A percentile compares a stretch with the other conserved stretches of the same genome.
phyloP scores from a whole-genome alignment of 2,329 filamentous ascomycete genomes.

The Phaeosphaeria sp. region DNA sequence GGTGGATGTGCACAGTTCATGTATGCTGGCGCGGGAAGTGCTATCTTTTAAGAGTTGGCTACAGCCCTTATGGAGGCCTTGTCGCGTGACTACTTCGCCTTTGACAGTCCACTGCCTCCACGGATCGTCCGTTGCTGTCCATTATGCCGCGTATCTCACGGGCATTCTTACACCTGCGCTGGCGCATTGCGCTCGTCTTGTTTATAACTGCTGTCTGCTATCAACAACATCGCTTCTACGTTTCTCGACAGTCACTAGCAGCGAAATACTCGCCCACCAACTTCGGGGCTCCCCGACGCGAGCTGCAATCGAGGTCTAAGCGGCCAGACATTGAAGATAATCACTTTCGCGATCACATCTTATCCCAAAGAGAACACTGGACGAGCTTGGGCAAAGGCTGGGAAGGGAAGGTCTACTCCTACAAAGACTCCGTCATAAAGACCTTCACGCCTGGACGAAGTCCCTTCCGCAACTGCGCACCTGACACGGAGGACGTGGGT shows the following conservation, averaged over 20 bases:
- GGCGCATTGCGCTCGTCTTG: slow-evolving; percentile 20
- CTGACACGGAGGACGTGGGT: neutral
- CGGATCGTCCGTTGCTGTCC: slow-evolving; percentile 13
- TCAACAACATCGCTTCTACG: slow-evolving; percentile 25
- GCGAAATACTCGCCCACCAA: slow-evolving; percentile 31
- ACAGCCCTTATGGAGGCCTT: neutral
- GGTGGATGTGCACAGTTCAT: neutral
- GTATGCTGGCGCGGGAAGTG: neutral
- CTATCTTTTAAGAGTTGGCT: neutral
- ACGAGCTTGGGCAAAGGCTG: slow-evolving; percentile 27
- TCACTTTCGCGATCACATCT: slow-evolving; percentile 21
- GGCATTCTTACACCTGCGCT: slow-evolving; percentile 9
- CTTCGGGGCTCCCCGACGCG: slow-evolving; percentile 8
- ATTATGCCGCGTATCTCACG: slow-evolving; percentile 12
- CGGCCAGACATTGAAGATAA: slow-evolving; percentile 6
- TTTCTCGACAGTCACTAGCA: slow-evolving; percentile 23
- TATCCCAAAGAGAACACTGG: slow-evolving; percentile 28
- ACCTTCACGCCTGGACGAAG: slow-evolving; percentile 31
- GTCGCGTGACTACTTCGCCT: neutral
- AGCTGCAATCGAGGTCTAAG: neutral
- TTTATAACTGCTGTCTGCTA: slow-evolving; percentile 21
- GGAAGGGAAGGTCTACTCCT: slow-evolving; percentile 33
- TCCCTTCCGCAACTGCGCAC: slow-evolving; percentile 35
- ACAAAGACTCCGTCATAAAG: slow-evolving; percentile 32
- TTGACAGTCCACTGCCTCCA: neutral